Evolutionary conservation across 441 rosid species (phyloP).

Genomic region (Jatropha podagrica): DNA sequence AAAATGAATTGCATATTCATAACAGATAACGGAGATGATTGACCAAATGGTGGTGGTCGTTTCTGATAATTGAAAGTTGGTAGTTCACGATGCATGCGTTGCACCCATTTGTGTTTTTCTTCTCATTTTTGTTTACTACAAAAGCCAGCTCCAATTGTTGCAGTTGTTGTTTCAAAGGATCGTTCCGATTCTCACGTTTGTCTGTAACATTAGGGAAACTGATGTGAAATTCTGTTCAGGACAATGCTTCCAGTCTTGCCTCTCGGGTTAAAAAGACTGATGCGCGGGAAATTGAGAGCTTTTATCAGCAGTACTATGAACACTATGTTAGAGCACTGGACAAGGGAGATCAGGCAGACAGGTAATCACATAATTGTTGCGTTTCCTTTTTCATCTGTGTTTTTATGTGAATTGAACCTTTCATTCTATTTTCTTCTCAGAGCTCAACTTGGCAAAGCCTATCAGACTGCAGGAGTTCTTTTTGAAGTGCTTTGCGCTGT

Average conservation of each 20-base stretch:
- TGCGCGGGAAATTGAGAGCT: conserved; percentile 95
- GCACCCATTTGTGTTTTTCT: too few relatives aligned
- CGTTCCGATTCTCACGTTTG: not conserved
- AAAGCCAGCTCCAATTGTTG: too few relatives aligned
- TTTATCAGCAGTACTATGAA: conserved; percentile 91
- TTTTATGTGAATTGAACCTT: not conserved
- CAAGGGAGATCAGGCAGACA: conserved; percentile 96
- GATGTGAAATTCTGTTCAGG: conserved; percentile 46
- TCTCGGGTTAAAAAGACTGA: conserved; percentile 92
- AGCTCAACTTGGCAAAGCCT: conserved; percentile 98
- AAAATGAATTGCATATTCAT: too few relatives aligned
- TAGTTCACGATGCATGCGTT: too few relatives aligned
- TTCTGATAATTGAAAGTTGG: too few relatives aligned
- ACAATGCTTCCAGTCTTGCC: conserved; percentile 94
- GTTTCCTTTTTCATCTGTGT: not conserved
- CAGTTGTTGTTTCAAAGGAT: too few relatives aligned
- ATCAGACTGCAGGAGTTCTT: conserved; percentile 97
- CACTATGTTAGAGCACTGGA: conserved; percentile 88
- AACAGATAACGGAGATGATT: too few relatives aligned
- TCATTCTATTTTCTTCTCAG: conserved; percentile 36
- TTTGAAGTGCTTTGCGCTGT: conserved; percentile 98
- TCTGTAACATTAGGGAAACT: conserved; percentile 12
- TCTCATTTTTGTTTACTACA: too few relatives aligned
- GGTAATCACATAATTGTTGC: conserved; percentile 41
- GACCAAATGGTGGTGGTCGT: too few relatives aligned